These are phyloP conservation scores for Posidonia oceanica DNA, from an alignment of 116 monocot genomes.

Conservation along the genomic window DNA sequence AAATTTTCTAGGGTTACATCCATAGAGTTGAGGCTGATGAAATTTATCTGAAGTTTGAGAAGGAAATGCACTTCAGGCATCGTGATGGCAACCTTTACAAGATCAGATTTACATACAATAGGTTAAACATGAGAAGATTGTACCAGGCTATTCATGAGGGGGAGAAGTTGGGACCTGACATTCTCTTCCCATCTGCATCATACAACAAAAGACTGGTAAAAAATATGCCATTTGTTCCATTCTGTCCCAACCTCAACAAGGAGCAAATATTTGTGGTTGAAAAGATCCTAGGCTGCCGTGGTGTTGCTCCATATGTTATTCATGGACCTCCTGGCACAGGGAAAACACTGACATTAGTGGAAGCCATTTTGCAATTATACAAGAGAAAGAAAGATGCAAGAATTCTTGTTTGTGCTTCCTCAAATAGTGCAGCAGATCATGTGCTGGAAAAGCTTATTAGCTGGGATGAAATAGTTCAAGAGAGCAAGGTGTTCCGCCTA, in stretches of 20 bases:
- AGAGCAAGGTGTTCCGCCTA: conserved; percentile 58
- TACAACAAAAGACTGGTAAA: conserved; percentile 24
- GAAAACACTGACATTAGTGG: conserved; percentile 79
- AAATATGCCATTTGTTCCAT: conserved; percentile 19
- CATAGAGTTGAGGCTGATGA: conserved; percentile 86
- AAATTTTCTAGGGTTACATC: conserved; percentile 59
- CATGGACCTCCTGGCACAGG: conserved; percentile 97
- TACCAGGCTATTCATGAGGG: conserved; percentile 66
- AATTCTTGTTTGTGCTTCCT: conserved; percentile 86
- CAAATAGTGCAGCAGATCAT: conserved; percentile 87
- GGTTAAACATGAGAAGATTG: conserved; percentile 60
- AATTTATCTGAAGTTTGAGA: conserved; percentile 64
- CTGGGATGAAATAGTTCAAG: conserved; percentile 20
- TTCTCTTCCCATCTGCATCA: conserved; percentile 57
- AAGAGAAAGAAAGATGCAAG: conserved; percentile 23
- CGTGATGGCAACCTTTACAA: conserved; percentile 42
- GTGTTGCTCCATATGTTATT: conserved; percentile 79
- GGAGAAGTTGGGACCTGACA: conserved; percentile 27
- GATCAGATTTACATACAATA: conserved; percentile 81
- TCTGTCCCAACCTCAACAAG: conserved; percentile 42
- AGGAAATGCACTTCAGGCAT: conserved; percentile 35
- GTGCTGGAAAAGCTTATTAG: conserved; percentile 60
- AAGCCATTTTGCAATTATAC: conserved; percentile 68
- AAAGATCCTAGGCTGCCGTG: conserved; percentile 75
- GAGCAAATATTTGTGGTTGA: conserved; percentile 57